These are phyloP conservation scores for Crithidia fasciculata DNA, from an alignment of 208 protist genomes.

Conservation along the genomic window DNA sequence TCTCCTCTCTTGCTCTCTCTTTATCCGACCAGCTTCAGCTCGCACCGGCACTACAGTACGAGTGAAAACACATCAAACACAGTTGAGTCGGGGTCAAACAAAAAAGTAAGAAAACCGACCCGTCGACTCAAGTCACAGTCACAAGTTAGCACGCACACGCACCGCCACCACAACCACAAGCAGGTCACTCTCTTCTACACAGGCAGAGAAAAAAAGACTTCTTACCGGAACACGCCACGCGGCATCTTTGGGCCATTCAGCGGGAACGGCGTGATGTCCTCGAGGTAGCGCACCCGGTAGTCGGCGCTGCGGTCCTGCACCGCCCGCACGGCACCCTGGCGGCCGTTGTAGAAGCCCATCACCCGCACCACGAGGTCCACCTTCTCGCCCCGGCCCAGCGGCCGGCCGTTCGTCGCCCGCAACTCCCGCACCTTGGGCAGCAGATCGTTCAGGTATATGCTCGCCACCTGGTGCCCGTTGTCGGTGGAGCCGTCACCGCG, in stretches of 20 bases:
- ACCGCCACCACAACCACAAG: background rate
- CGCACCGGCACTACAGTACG: too few relatives aligned
- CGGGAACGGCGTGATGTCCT: conserved; percentile 92
- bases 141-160: background rate
- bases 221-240: conserved; percentile 78
- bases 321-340: conserved; percentile 86
- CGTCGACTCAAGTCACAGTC: background rate
- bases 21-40: too few relatives aligned
- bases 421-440: conserved; percentile 76
- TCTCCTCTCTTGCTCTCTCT: too few relatives aligned
- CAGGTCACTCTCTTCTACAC: background rate
- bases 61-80: background rate
- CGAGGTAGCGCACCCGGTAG: conserved; percentile 83
- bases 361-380: conserved; percentile 90
- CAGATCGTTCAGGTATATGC: conserved; percentile 88
- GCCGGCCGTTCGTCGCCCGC: conserved; percentile 56
- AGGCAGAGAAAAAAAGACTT: conserved; percentile 1
- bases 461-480: conserved; percentile 89
- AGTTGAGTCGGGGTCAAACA: background rate
- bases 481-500: conserved; percentile 83
- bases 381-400: conserved; percentile 72
- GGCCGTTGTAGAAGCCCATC: conserved; percentile 92
- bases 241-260: conserved; percentile 92
- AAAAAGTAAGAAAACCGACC: background rate
- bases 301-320: conserved; percentile 82